These are phyloP conservation scores for Lactarius deliciosus DNA, from an alignment of 768 basidiomycete species.

Conservation along the genomic window DNA sequence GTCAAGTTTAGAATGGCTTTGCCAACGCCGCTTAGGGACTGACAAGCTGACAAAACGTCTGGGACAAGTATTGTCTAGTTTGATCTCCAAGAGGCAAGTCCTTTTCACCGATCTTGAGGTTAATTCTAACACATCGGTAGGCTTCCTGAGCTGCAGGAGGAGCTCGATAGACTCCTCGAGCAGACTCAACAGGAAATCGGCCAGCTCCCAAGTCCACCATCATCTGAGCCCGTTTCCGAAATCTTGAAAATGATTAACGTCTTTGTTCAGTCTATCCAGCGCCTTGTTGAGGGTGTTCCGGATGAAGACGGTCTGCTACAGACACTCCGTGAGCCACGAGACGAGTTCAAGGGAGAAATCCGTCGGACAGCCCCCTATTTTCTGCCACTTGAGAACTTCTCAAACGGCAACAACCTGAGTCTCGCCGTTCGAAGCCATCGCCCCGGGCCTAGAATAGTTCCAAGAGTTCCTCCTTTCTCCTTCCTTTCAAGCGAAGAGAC, in stretches of 20 bases:
- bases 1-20: conserved; percentile 19
- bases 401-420: too few species aligned
- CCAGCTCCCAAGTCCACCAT: conserved; percentile 49
- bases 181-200: conserved; percentile 36
- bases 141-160: conserved; percentile 58
- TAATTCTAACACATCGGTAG: conserved; percentile 37
- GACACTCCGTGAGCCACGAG: conserved; percentile 47
- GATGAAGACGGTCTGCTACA: conserved; percentile 53
- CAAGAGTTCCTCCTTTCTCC: conserved; percentile 9
- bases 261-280: conserved; percentile 46
- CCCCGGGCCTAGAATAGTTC: too few species aligned
- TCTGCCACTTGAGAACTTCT: conserved; percentile 41
- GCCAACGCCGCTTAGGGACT: conserved; percentile 25
- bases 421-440: too few species aligned
- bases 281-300: conserved; percentile 52
- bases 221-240: conserved; percentile 53
- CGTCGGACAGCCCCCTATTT: conserved; percentile 55
- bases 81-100: conserved; percentile 26
- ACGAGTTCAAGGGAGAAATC: conserved; percentile 48
- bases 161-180: conserved; percentile 46
- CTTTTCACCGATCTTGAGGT: neutral
- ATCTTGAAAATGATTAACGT: conserved; percentile 45
- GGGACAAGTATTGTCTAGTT: conserved; percentile 15
- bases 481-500: conserved; percentile 47
- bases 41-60: conserved; percentile 24